These are phyloP conservation scores for Sarcomyxa edulis DNA, from an alignment of 768 basidiomycete genomes.

Conservation along the genomic window DNA sequence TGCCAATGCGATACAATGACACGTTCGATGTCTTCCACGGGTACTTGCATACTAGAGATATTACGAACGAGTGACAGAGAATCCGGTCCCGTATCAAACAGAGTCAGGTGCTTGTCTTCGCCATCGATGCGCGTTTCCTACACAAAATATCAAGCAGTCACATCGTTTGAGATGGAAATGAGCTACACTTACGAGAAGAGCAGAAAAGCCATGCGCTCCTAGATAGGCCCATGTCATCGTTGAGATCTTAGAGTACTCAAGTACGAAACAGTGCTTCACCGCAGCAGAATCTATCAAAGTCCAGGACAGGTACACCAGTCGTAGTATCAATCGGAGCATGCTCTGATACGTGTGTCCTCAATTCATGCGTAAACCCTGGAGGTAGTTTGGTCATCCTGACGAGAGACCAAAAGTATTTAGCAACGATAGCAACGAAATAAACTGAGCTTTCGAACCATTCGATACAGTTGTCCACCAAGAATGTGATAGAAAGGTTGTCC, in stretches of 20 bases:
- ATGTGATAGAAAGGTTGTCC: constrained; percentile 43
- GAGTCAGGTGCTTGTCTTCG: constrained; percentile 41
- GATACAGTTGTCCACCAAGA: constrained; percentile 72
- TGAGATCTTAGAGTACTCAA: too few species aligned
- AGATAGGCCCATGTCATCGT: background rate
- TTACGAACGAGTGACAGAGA: constrained; percentile 72
- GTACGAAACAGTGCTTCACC: constrained; percentile 20
- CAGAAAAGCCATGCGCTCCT: constrained; percentile 86
- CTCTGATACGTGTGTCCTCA: constrained; percentile 54
- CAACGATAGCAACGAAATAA: background rate
- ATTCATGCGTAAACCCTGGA: constrained; percentile 70
- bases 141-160: background rate
- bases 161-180: background rate
- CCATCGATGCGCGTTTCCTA: constrained; percentile 56
- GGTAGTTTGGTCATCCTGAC: constrained; percentile 76
- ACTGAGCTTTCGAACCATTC: constrained; percentile 60
- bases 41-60: constrained; percentile 50
- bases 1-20: constrained; percentile 82
- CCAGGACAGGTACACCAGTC: constrained; percentile 56
- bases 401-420: constrained; percentile 1
- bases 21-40: constrained; percentile 48
- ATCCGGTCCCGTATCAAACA: constrained; percentile 87
- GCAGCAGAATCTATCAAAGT: constrained; percentile 69
- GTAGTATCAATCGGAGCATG: constrained; percentile 32
- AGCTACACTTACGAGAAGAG: constrained; percentile 53